Evolutionary conservation across 2,329 filamentous ascomycete species (phyloP).

Genomic region (Sporothrix euskadiensis): DNA sequence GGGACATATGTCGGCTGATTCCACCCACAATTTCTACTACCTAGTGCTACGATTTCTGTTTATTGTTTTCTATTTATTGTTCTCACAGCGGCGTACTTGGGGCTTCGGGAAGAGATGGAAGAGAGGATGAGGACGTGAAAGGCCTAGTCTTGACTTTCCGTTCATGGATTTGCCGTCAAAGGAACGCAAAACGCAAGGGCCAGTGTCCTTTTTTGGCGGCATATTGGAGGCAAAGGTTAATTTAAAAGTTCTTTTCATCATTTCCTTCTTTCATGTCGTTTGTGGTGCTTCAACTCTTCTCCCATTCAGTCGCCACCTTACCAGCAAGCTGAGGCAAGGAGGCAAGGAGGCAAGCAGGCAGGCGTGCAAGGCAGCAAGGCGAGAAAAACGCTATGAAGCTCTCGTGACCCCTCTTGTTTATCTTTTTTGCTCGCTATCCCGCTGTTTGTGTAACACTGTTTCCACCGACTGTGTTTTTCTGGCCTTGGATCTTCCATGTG

Average conservation of each 20-base stretch:
- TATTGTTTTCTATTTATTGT: not conserved
- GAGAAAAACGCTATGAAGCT: not conserved
- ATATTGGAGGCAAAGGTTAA: slow-evolving; percentile 4
- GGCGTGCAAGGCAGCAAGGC: not conserved
- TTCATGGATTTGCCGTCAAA: not conserved
- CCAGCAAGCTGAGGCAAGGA: not conserved
- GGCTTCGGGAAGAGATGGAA: slow-evolving; percentile 14
- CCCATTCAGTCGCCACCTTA: not conserved
- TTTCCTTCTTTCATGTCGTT: not conserved
- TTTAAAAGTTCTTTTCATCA: slow-evolving; percentile 20
- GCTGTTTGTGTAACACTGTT: not conserved
- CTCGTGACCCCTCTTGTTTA: not conserved
- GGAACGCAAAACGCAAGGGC: not conserved
- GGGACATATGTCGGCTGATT: not conserved
- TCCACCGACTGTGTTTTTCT: not conserved
- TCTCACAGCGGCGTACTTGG: slow-evolving; percentile 21
- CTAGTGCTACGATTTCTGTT: not conserved
- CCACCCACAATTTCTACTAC: not conserved
- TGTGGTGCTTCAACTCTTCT: not conserved
- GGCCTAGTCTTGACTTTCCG: not conserved
- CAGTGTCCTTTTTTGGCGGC: slow-evolving; percentile 12
- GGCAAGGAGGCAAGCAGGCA: no score
- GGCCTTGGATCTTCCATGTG: not conserved
- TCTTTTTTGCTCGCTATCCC: not conserved
- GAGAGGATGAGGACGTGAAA: not conserved